phyloP scores from a whole-genome alignment of 75 land plant species.

The Chamaecyparis obtusa region DNA sequence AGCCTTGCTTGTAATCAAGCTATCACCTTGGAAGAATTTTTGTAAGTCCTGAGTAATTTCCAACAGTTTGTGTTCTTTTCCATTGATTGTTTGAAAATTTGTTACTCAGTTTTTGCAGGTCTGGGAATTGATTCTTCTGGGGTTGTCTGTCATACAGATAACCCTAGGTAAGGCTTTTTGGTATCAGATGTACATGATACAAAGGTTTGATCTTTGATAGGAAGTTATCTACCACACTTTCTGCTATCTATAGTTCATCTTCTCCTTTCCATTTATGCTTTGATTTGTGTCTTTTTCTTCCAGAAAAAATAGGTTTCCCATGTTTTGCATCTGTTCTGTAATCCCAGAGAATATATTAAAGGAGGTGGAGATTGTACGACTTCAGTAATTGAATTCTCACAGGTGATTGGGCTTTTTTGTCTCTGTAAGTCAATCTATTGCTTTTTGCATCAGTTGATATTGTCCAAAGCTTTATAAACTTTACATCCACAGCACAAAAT shows the following conservation, averaged over 20 bases:
- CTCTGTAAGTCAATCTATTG: too few relatives aligned
- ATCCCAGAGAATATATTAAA: not conserved
- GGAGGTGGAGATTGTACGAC: too few relatives aligned
- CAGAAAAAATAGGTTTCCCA: not conserved
- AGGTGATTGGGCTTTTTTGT: too few relatives aligned
- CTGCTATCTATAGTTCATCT: not conserved
- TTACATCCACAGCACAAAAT: too few relatives aligned
- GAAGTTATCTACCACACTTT: not conserved
- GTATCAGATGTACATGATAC: not conserved
- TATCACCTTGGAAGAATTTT: not conserved
- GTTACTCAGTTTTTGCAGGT: not conserved
- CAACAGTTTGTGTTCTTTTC: not conserved
- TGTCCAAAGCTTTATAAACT: too few relatives aligned
- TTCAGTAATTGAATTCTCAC: too few relatives aligned
- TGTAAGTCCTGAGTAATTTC: not conserved
- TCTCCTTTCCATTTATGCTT: not conserved
- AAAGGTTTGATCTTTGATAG: not conserved
- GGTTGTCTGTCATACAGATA: not conserved
- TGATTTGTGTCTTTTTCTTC: not conserved
- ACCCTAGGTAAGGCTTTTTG: not conserved
- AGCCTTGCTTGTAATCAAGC: constrained; percentile 28
- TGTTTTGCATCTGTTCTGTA: not conserved
- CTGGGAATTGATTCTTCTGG: not conserved
- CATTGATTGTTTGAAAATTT: not conserved
- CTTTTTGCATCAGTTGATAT: too few relatives aligned